phyloP scores from a whole-genome alignment of 2,329 filamentous ascomycete genomes.

The Claviceps pazoutovae region DNA sequence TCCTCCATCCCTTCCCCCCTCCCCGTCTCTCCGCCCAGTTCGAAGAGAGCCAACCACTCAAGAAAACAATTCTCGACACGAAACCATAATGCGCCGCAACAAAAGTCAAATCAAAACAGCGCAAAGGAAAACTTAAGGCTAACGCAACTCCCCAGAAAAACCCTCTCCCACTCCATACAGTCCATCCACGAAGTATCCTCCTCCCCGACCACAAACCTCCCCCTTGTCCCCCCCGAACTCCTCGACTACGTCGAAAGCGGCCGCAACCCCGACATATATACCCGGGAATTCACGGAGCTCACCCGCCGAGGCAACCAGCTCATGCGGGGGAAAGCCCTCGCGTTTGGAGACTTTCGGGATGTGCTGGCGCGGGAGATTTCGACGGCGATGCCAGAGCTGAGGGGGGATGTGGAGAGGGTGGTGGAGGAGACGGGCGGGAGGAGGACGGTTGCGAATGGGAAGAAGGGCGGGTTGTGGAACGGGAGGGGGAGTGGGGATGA shows the following conservation, averaged over 20 bases:
- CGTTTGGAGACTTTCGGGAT: constrained; percentile 48
- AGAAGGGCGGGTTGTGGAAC: constrained; percentile 1
- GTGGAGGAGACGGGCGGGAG: constrained; percentile 32
- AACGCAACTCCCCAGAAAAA: constrained; percentile 20
- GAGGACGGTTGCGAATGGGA: background rate
- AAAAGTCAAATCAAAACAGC: background rate
- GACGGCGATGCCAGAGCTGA: constrained; percentile 44
- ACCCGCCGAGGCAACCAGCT: constrained; percentile 53
- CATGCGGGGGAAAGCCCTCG: constrained; percentile 48
- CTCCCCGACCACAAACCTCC: constrained; percentile 26
- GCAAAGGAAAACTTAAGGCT: background rate
- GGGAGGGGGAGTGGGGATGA: background rate
- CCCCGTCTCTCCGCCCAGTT: no score
- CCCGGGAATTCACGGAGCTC: constrained; percentile 58
- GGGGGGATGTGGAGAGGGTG: constrained; percentile 36
- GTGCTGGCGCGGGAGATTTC: constrained; percentile 45
- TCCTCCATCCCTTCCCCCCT: no score
- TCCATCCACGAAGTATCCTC: constrained; percentile 26
- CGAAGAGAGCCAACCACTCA: no score
- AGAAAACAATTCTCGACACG: no score
- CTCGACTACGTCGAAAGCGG: constrained; percentile 57
- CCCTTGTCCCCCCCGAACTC: constrained; percentile 45
- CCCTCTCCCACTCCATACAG: constrained; percentile 25
- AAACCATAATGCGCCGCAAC: no score
- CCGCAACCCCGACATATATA: constrained; percentile 62